Base-by-base conservation (phyloP, 116 monocot species). In the Posidonia oceanica region DNA sequence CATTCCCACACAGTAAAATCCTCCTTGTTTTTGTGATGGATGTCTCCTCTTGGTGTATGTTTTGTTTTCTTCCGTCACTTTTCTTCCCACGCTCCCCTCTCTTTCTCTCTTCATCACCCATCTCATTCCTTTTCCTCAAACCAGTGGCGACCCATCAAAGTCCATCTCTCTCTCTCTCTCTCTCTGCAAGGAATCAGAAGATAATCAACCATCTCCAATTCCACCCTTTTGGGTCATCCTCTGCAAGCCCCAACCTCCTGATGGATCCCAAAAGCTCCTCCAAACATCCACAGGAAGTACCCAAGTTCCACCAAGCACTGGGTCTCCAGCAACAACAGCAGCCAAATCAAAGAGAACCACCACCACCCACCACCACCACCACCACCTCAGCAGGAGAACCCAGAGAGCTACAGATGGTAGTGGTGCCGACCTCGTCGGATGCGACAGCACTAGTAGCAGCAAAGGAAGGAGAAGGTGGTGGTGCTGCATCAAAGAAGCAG, bases 401-500 rank as follows among this genome's bases (percentile, higher is more conserved):
- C 2, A 52, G 38, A n/a, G 52, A 36, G 21, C 17, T 53, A 10
- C 59, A 41, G 48, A 39, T 59, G 51, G 23, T 44, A 14, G 62
- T 61, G 61, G 36, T 21, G 20, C 8, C 18, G 20, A 38, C 66
- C 20, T 44, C 66, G 40, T 41, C 66, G 7, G 66, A 18, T 10
- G 42, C 39, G 21, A 17, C 20, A 5, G 12, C 20, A 66, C 10
- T n/a, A 66, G 39, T 20, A 6, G 29, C 29, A 29, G 29, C 29
- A 29, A 63, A 61, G 61, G 64, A 64, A 40, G n/a, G 36, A 18
- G 14, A 14, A 23, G 39, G 36, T 29, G 65, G 40, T 14, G 58
- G 58, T 36, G 71, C 56, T 3, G 54, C 73, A 18, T 42, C 53
- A 10, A 74, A 70, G 79, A 67, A 44, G 52, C 68, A 69, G 39